A percentile compares a stretch with the other conserved stretches of the same genome.
Conservation (phyloP, 23 red algal species). For the Gracilaria caudata region DNA sequence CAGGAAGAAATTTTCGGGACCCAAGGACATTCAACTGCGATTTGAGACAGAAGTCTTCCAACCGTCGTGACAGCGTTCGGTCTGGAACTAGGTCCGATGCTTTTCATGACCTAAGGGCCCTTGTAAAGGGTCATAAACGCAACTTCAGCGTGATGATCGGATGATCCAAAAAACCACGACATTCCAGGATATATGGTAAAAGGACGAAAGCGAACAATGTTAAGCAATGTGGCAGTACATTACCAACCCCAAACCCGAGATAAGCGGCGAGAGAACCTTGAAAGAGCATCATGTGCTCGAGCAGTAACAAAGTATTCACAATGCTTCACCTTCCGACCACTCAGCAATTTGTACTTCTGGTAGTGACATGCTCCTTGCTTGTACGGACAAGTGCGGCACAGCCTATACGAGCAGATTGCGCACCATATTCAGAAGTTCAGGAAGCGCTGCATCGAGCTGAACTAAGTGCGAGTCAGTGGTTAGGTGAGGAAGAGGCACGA, state of each 20-base stretch:
- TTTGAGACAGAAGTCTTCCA: neutral
- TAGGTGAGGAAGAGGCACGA: constrained; percentile 23
- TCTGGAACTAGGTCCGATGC: neutral
- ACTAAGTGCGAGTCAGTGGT: neutral
- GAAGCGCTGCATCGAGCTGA: constrained; percentile 31
- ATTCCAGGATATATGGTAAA: neutral
- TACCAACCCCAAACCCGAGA: neutral
- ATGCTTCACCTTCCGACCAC: neutral
- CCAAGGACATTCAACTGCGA: neutral
- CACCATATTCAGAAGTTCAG: constrained; percentile 20
- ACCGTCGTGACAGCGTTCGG: constrained; percentile 7
- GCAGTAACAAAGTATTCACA: neutral
- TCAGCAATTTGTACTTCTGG: neutral
- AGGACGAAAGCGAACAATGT: neutral
- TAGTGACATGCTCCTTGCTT: neutral
- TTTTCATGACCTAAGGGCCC: neutral
- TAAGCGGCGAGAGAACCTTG: neutral
- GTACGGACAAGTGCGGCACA: neutral
- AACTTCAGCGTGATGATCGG: neutral
- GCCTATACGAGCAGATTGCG: constrained; percentile 18
- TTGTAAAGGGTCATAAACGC: neutral
- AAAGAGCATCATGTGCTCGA: neutral
- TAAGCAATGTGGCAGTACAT: constrained; percentile 9
- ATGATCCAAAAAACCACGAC: neutral
- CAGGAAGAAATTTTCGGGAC: neutral